A percentile compares a stretch with the other conserved stretches of the same genome.
Conservation (phyloP, 139 green algal genomes). For the Chlamydomonas incerta region DNA sequence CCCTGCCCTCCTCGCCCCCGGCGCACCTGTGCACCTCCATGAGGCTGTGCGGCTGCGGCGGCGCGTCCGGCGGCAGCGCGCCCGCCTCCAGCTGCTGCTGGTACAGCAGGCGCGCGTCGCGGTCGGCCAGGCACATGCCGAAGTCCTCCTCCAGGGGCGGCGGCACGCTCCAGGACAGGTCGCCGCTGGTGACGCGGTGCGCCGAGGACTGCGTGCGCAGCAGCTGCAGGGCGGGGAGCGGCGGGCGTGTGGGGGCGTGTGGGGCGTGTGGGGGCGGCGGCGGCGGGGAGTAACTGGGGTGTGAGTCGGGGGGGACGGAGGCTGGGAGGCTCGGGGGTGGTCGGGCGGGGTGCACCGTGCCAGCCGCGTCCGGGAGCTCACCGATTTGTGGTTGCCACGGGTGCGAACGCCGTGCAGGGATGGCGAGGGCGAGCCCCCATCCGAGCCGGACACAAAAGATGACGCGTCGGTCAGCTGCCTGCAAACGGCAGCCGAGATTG, state of each 20-base stretch:
- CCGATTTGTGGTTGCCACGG: too few relatives aligned
- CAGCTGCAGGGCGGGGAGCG: neutral
- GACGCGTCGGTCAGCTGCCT: neutral
- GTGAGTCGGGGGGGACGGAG: too few relatives aligned
- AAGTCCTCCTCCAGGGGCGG: conserved; percentile 58
- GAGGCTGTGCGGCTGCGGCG: conserved; percentile 8
- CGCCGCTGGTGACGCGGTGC: conserved; percentile 18
- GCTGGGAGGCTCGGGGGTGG: too few relatives aligned
- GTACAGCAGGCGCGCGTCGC: conserved; percentile 29
- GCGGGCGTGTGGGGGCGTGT: too few relatives aligned
- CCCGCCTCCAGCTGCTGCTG: conserved; percentile 22
- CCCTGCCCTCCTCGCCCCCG: too few relatives aligned
- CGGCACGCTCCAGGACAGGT: conserved; percentile 68
- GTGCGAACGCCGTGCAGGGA: too few relatives aligned
- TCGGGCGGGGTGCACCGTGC: too few relatives aligned
- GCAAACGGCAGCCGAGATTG: neutral
- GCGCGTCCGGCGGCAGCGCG: neutral
- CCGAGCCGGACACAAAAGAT: too few relatives aligned
- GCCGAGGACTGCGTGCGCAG: neutral
- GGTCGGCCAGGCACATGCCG: conserved; percentile 40
- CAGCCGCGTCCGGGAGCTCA: too few relatives aligned
- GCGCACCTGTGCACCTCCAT: conserved; percentile 38
- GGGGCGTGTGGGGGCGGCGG: neutral
- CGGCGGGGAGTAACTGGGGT: neutral
- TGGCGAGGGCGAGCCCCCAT: too few relatives aligned